Evolutionary conservation across 2,329 filamentous ascomycete species (phyloP), one percentile per base, ranked within the genome.

Genomic region (Aspergillus fischeri): DNA sequence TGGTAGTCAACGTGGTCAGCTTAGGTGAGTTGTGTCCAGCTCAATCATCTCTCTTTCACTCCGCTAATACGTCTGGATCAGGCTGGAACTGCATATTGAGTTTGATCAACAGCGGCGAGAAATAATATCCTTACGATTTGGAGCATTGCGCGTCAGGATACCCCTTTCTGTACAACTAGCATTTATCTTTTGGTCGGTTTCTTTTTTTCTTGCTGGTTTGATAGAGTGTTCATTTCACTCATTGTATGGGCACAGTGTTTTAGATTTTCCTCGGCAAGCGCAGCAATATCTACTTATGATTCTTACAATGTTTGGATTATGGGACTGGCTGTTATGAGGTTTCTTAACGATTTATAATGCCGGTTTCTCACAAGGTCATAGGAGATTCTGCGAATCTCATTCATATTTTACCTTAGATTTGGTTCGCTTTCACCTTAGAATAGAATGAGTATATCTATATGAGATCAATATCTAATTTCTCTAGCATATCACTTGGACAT

Each of bases 1-100:
- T 96, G 66, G 87, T 96, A 60, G 92, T 96, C 66, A 97, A 97
- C 69, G 74, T 95, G 52, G 81, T 96, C 54, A 90, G 83, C 59
- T 75, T 90, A 64, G 86, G 86, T 86, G 68, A 69, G 81, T 77
- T 42, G 42, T 54, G 21, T 52, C 58, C 17, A n/a, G 24, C 3
- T 7, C 1, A 42, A 11, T 17, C 1, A n/a, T 38, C 52, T n/a
- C 41, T n/a, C 35, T n/a, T n/a, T 47, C 28, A 44, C 10, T 48
- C 45, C 54, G 41, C 58, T 66, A 56, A 64, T 61, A 60, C 52
- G 55, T 42, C 7, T 48, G 41, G 7, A 11, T 17, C 56, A 83
- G 81, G 81, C 55, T 84, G 82, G 82, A 84, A 84, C 69, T 85
- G 82, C 71, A 80, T 83, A 66, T 72, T 85, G 55, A 83, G 81